Evolutionary conservation across 345 rosid species (phyloP).

Genomic region (Populus simonii): DNA sequence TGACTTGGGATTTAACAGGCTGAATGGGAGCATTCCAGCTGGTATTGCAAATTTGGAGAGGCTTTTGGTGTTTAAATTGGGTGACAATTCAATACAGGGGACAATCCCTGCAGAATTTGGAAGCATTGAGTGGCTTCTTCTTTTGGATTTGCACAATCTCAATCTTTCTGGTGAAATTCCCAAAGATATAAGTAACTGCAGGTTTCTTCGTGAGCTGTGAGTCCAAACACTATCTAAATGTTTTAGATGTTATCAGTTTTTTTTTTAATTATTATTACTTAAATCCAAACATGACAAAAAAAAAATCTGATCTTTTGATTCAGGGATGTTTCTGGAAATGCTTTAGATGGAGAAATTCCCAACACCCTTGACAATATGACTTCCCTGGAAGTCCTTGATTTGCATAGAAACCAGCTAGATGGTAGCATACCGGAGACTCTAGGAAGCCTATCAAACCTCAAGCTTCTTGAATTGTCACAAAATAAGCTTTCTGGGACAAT

Average conservation of each 20-base stretch:
- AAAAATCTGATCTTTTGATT: constrained; percentile 28
- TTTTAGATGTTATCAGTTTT: constrained; percentile 15
- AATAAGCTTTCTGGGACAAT: constrained; percentile 68
- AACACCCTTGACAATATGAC: constrained; percentile 58
- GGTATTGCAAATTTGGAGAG: constrained; percentile 44
- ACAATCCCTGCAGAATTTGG: constrained; percentile 59
- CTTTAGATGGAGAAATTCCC: constrained; percentile 65
- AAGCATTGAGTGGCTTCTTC: constrained; percentile 57
- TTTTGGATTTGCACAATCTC: constrained; percentile 82
- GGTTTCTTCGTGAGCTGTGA: constrained; percentile 78
- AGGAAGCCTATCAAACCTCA: constrained; percentile 55
- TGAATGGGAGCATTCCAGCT: constrained; percentile 63
- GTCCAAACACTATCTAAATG: constrained; percentile 31
- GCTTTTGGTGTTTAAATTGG: constrained; percentile 69
- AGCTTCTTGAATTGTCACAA: constrained; percentile 63
- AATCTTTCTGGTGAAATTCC: constrained; percentile 66
- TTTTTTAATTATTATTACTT: not conserved
- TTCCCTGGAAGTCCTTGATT: constrained; percentile 68
- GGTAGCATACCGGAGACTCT: constrained; percentile 66
- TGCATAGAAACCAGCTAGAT: constrained; percentile 54
- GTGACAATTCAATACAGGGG: constrained; percentile 62
- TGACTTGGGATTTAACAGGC: constrained; percentile 71
- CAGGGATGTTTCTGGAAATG: constrained; percentile 89
- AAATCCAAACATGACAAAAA: constrained; percentile 10
- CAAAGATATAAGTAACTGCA: constrained; percentile 59